Evolutionary conservation across 225 moss, liverwort and hornwort genomes (phyloP).

Genomic region (Marchantia polymorpha): DNA sequence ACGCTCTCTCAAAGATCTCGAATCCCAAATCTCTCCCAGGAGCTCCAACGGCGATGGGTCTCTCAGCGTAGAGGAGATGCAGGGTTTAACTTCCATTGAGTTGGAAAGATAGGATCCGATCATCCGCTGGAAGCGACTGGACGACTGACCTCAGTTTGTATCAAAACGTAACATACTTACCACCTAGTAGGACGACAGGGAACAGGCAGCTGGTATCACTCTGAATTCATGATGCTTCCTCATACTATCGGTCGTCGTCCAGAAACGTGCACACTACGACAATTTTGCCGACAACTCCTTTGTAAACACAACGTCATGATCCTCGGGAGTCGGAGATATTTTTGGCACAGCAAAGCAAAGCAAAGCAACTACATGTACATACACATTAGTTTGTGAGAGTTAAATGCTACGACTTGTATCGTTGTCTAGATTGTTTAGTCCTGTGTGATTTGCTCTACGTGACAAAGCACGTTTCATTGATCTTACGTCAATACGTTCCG

Average conservation of each 20-base stretch:
- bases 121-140: background rate
- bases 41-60: constrained; percentile 32
- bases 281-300: background rate
- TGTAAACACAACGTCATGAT: background rate
- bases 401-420: background rate
- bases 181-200: background rate
- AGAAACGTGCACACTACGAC: background rate
- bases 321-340: background rate
- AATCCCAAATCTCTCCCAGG: constrained; percentile 33
- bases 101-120: constrained; percentile 25
- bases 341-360: constrained; percentile 3
- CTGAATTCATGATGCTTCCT: background rate
- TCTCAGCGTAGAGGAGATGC: constrained; percentile 35
- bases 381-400: background rate
- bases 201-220: background rate
- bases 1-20: constrained; percentile 19
- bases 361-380: constrained; percentile 3
- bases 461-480: background rate
- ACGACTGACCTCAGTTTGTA: background rate
- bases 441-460: background rate
- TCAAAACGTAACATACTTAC: too few species aligned
- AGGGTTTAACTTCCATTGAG: constrained; percentile 28
- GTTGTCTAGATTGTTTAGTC: background rate
- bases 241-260: background rate
- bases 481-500: background rate